Evolutionary conservation across 306 rosid species (phyloP).

Genomic region (Quercus wislizeni): DNA sequence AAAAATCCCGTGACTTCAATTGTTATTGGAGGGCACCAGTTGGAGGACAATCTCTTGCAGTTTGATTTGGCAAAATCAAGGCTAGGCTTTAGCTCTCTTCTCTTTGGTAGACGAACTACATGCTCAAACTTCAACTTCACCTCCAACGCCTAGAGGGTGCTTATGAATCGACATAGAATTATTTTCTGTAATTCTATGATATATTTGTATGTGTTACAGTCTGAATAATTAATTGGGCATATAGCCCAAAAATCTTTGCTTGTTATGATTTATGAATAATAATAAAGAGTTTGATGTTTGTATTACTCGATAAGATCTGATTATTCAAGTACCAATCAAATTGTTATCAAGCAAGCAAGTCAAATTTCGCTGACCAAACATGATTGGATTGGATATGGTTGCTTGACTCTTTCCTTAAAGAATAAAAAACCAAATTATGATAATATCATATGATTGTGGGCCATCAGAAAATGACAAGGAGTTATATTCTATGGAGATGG

Average conservation of each 20-base stretch:
- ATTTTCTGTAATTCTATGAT: not conserved
- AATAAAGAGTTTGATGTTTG: too few relatives aligned
- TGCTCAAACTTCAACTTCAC: conserved; percentile 47
- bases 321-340: too few relatives aligned
- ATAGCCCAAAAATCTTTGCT: not conserved
- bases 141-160: conserved; percentile 16
- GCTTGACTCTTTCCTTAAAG: too few relatives aligned
- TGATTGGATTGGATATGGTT: too few relatives aligned
- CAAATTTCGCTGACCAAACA: too few relatives aligned
- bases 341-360: too few relatives aligned
- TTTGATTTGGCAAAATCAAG: conserved; percentile 36
- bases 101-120: conserved; percentile 24
- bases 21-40: conserved; percentile 46
- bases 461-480: not conserved
- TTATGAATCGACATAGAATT: too few relatives aligned
- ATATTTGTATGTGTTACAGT: not conserved
- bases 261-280: not conserved
- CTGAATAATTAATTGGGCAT: not conserved
- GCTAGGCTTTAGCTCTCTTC: conserved; percentile 43
- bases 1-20: conserved; percentile 23
- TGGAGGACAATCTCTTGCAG: conserved; percentile 39
- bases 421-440: too few relatives aligned
- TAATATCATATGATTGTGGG: too few relatives aligned
- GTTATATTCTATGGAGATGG: conserved; percentile 51
- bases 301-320: too few relatives aligned